Base-by-base conservation (phyloP, 2,329 filamentous ascomycete species). In the Huntiella bhutanensis region DNA sequence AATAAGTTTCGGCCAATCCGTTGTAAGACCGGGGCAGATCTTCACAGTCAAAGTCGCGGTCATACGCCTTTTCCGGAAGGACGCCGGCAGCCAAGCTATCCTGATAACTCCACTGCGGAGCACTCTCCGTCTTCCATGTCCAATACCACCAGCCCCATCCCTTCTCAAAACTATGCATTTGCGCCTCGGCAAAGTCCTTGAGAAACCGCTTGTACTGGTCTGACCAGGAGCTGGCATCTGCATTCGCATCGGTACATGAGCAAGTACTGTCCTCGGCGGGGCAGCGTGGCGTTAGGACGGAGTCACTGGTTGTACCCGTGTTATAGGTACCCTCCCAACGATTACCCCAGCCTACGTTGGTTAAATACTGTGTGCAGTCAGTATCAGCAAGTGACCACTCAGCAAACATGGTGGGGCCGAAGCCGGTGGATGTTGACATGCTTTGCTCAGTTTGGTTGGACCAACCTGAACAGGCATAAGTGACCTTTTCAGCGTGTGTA, bases 131-230 rank as follows among this genome's bases (percentile, higher is more conserved):
- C 63, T 86, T 75, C 88, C 91, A 93, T 33, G 87, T 96, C 91
- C 91, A 98, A 64, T 98, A 98, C 65, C 93, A 95, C 91, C 91
- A 98, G 42, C 91, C 91, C 80, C 82, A 91, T 4, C 83, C 85
- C 52, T 80, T 77, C 62, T 96, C 88, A 57, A 96, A 98, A 49
- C 79, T 83, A 55, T 80, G 71, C 84, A 98, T 98, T 65, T 98
- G 91, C 46, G 87, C 91, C 62, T 94, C 80, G 4, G 91, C 91
- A 63, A 96, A 96, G 62, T 82, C 83, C 53, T 75, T 73, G 52
- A 98, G 67, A 62, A 88, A 96, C 54, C 77, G 65, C 64, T 91
- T 94, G 64, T 98, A 98, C 4, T 66, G 64, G 49, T 67, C 66
- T 34, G 71, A 76, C 66, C 87, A 96, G 3, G 63, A 58, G 13